phyloP scores from a whole-genome alignment of 2,329 filamentous ascomycete species.

The Sclerotinia minor region DNA sequence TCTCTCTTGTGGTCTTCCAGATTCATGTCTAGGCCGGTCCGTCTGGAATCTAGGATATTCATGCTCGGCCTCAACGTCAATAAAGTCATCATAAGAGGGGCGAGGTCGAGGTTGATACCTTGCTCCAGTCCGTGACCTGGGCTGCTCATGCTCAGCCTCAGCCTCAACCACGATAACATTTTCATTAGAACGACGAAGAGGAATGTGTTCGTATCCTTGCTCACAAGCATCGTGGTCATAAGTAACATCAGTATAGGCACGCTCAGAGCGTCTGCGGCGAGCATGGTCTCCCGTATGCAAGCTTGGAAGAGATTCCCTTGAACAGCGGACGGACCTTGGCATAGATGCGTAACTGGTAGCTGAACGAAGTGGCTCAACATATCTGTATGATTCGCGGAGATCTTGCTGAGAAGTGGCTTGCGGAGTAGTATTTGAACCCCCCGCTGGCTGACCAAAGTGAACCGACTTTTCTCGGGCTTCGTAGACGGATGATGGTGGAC shows the following conservation, averaged over 20 bases:
- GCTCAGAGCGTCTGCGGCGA: slow-evolving; percentile 12
- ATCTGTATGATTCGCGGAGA: not conserved
- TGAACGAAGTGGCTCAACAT: slow-evolving; percentile 5
- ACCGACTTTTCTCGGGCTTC: not conserved
- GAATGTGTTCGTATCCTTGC: not conserved
- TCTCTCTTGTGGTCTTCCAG: not conserved
- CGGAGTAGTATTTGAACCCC: not conserved
- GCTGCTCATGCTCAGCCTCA: slow-evolving; percentile 1
- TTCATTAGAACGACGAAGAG: slow-evolving; percentile 1
- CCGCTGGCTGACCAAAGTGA: not conserved
- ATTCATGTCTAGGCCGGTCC: not conserved
- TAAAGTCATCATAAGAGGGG: not conserved
- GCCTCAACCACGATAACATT: slow-evolving; percentile 4
- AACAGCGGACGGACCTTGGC: slow-evolving; percentile 1
- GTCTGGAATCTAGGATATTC: not conserved
- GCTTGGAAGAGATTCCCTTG: slow-evolving; percentile 6
- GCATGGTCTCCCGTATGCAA: not conserved
- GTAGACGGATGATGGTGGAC: not conserved
- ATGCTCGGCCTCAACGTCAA: not conserved
- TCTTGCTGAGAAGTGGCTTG: not conserved
- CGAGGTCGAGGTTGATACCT: not conserved
- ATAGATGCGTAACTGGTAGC: not conserved
- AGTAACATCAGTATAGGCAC: not conserved
- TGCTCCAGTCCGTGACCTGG: not conserved
- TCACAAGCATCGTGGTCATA: slow-evolving; percentile 3